Percentiles rank a stretch among this genome's conserved stretches.
phyloP scores from a whole-genome alignment of 2,329 filamentous ascomycete genomes.

The Ceratocystis destructans region DNA sequence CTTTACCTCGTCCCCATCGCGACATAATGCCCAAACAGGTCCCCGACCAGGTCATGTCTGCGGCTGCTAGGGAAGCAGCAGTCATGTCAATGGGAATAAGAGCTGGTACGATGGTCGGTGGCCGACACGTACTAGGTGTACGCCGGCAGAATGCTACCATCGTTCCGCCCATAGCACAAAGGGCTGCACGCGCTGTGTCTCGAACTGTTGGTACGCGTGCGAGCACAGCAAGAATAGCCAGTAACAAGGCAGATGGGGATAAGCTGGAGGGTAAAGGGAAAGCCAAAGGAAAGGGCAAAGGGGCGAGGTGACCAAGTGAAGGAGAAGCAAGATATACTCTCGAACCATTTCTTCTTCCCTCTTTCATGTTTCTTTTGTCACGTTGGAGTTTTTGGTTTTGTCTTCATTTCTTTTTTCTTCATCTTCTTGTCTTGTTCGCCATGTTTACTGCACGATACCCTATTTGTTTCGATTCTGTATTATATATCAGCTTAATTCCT shows the following conservation, averaged over 20 bases:
- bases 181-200: background rate
- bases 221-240: background rate
- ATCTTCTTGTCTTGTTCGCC: background rate
- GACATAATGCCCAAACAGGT: background rate
- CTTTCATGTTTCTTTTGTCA: background rate
- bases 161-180: background rate
- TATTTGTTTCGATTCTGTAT: constrained; percentile 7
- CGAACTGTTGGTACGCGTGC: background rate
- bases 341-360: background rate
- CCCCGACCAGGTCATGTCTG: too few relatives aligned
- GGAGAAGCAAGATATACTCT: background rate
- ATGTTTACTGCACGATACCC: constrained; percentile 3
- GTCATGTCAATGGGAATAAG: too few relatives aligned
- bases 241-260: background rate
- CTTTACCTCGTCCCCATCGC: background rate
- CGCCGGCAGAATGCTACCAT: background rate
- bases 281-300: too few relatives aligned
- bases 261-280: background rate
- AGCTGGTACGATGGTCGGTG: too few relatives aligned
- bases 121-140: background rate
- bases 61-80: too few relatives aligned
- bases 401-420: background rate
- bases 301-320: background rate
- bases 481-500: background rate
- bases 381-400: background rate